A percentile compares a stretch with the other conserved stretches of the same genome.
These are phyloP conservation scores for Mycena sanguinolenta DNA, from an alignment of 768 basidiomycete species.

Conservation along the genomic window DNA sequence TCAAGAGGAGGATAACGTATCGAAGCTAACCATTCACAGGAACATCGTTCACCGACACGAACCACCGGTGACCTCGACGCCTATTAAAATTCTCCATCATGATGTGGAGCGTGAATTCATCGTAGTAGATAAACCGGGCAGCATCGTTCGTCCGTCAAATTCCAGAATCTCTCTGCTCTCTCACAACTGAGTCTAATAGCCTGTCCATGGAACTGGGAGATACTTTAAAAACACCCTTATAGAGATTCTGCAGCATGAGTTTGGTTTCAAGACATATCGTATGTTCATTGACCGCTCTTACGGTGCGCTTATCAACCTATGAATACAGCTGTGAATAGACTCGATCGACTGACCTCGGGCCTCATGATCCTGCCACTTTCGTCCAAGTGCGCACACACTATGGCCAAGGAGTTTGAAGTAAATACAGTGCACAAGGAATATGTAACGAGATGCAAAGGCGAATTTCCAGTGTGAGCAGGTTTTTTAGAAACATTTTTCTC, in stretches of 20 bases:
- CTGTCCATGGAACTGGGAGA: slow-evolving; percentile 92
- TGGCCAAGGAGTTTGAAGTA: slow-evolving; percentile 86
- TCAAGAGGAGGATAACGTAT: slow-evolving; percentile 16
- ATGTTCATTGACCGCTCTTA: slow-evolving; percentile 43
- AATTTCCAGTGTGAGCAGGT: slow-evolving; percentile 82
- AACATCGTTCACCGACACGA: slow-evolving; percentile 98
- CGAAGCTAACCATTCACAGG: slow-evolving; percentile 53
- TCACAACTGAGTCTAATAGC: slow-evolving; percentile 58
- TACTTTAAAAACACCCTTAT: slow-evolving; percentile 91
- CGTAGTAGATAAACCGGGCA: slow-evolving; percentile 96
- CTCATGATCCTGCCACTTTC: slow-evolving; percentile 93
- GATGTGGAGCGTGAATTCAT: slow-evolving; percentile 87
- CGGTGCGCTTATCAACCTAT: slow-evolving; percentile 26
- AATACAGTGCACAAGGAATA: slow-evolving; percentile 93
- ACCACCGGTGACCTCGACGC: slow-evolving; percentile 90
- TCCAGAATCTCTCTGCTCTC: slow-evolving; percentile 25
- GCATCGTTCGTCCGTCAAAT: slow-evolving; percentile 77
- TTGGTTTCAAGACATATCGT: slow-evolving; percentile 90
- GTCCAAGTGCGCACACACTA: slow-evolving; percentile 71
- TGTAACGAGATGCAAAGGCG: slow-evolving; percentile 86
- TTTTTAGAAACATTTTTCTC: slow-evolving; percentile 30
- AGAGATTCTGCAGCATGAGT: slow-evolving; percentile 87
- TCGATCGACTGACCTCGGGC: slow-evolving; percentile 95
- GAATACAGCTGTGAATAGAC: slow-evolving; percentile 87
- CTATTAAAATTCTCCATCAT: slow-evolving; percentile 82